Base-by-base conservation (phyloP, 1,139 yeast species). In the Nakaseomyces sp. region DNA sequence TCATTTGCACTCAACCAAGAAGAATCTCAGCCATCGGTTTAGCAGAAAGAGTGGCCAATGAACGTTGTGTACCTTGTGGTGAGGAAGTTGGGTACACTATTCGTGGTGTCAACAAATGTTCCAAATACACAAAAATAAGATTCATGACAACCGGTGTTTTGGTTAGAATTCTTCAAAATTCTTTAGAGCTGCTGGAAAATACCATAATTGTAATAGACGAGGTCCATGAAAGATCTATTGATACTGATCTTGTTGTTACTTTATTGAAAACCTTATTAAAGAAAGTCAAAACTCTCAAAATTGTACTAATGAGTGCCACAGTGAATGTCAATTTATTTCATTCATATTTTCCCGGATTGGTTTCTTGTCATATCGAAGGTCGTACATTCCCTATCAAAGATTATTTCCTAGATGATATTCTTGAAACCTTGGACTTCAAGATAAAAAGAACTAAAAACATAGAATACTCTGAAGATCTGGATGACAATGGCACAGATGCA, bases 101-200 rank as follows among this genome's bases (percentile, higher is more conserved):
- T 40, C 74, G 96, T 63, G 97, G 97, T 47, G 96, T 87, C 43
- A 81, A 84, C 53, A 83, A 77, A 54, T 77, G 89, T 0, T 63
- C 66, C 16, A 63, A 59, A 3, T 61, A 64, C 16, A 89, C 97
- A 0, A 73, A 91, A 57, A 72, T 91, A 13, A 74, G 83, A 18
- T 91, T 91, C 63, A 86, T 86, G 43, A 91, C 98, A 1, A 85
- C 96, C 0, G 97, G 98, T 73, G 94, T 91, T 1, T 69, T 89
- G 41, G 74, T 91, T 24, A 71, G 96, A 52, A 84, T 89, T 79
- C 69, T 91, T 31, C 96, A 89, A 59, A 66, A 67, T 43, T 61
- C 60, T 43, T 48, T 47, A 18, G 47, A 47, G 1, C 67, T 78
- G 40, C 71, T 87, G 45, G 71, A 74, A n/a, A 68, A 75, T 44